Base-by-base conservation (phyloP, 1,139 yeast genomes). In the Debaryomyces psychrophilus region DNA sequence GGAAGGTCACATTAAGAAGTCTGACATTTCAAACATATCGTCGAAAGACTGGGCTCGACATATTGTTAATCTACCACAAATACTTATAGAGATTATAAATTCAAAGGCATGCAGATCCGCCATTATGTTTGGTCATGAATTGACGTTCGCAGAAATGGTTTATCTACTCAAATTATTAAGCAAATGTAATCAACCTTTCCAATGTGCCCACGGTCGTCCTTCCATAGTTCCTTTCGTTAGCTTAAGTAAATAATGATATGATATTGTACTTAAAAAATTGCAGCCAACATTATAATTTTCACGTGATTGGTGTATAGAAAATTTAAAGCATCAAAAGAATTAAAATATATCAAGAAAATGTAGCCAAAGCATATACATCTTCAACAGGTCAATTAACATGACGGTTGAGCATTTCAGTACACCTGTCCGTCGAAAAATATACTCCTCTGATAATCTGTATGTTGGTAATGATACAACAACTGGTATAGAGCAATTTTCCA, bases 141-240 rank as follows among this genome's bases (percentile, higher is more conserved):
- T 90, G 33, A 56, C 70, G 0, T 45, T 40, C 1, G 51, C 49
- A 0, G 78, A 82, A 45, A 85, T 90, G 68, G 48, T 56, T 2
- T 40, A 56, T 0, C 55, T 87, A 39, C 55, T 88, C 0, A 39
- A 46, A 1, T 51, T 65, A 2, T 67, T 89, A 22, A 55, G 70
- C 0, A 35, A 48, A 2, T 88, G 96, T 57, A 57, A 65, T 14
- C 62, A 76, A 12, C 96, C 96, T 0, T 86, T 87, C 53, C 83
- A 79, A 47, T 90, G 96, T 69, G 96, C 96, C 0, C 96, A 90
- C 62, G 96, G 96, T 0, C 64, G 96, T 44, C 96, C 96, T 0
- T 79, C 92, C 0, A 64, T 86, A 11, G 77, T 82, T 0, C 92
- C 95, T 0, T 46, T 86, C 7, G 74, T 68, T 17, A 42, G 23